Conservation (phyloP, 2,329 filamentous ascomycete species). For the Scytalidium lignicola region DNA sequence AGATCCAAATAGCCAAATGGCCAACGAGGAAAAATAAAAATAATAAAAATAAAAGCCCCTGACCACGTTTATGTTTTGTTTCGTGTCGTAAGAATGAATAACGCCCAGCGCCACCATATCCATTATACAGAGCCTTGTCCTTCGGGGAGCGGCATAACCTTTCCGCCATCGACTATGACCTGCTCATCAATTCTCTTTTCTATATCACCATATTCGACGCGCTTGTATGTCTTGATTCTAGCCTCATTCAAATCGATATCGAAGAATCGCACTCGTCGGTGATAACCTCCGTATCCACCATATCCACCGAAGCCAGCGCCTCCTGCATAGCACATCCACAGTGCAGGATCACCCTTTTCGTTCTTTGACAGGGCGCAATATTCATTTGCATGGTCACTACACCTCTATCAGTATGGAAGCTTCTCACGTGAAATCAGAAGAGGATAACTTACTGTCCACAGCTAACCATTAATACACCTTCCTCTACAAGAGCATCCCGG, state of each 20-base stretch:
- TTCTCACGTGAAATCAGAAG: background rate
- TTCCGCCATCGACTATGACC: conserved; percentile 61
- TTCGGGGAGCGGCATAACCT: conserved; percentile 20
- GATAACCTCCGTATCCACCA: conserved; percentile 80
- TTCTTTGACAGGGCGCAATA: conserved; percentile 69
- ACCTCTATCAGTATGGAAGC: conserved; percentile 16
- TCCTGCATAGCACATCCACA: conserved; percentile 99
- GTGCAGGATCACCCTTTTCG: conserved; percentile 45
- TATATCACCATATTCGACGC: conserved; percentile 64
- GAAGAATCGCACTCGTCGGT: conserved; percentile 80
- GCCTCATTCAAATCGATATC: conserved; percentile 91
- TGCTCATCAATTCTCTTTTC: conserved; percentile 55
- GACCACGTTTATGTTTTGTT: background rate
- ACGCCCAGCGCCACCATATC: background rate
- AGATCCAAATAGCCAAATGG: background rate
- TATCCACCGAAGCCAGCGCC: conserved; percentile 92
- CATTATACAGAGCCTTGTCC: background rate
- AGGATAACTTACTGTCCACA: conserved; percentile 73
- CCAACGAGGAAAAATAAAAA: no score
- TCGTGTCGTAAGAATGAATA: background rate
- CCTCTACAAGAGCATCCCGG: conserved; percentile 78
- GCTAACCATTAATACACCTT: conserved; percentile 81
- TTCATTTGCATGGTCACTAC: conserved; percentile 89
- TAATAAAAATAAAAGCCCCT: background rate
- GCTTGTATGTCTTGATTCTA: conserved; percentile 86